Percentiles rank a stretch among this genome's conserved stretches.
Evolutionary conservation across 2,329 filamentous ascomycete genomes (phyloP).

Genomic region (Phaeoacremonium minimum): DNA sequence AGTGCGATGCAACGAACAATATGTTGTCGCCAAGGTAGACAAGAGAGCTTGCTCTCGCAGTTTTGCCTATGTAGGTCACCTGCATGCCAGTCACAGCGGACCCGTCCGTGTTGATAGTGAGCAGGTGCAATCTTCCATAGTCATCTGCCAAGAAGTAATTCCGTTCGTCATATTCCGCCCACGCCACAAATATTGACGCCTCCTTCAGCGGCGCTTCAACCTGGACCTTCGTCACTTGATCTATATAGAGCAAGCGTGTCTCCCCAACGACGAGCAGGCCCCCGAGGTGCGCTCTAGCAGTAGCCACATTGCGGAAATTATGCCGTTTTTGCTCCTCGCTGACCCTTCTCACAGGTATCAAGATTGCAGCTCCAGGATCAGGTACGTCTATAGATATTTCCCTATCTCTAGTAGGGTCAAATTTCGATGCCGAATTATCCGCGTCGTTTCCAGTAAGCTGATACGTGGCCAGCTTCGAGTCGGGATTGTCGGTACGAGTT

Average conservation of each 20-base stretch:
- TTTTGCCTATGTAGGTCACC: slow-evolving; percentile 59
- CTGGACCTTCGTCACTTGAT: slow-evolving; percentile 67
- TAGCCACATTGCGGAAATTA: slow-evolving; percentile 50
- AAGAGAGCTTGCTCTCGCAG: slow-evolving; percentile 71
- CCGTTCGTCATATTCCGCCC: slow-evolving; percentile 78
- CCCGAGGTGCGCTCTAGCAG: slow-evolving; percentile 55
- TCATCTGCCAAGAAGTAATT: slow-evolving; percentile 89
- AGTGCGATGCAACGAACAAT: slow-evolving; percentile 86
- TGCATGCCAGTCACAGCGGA: slow-evolving; percentile 69
- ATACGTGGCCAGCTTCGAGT: slow-evolving; percentile 55
- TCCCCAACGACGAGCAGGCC: slow-evolving; percentile 74
- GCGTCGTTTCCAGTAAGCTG: slow-evolving; percentile 55
- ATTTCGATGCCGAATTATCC: slow-evolving; percentile 46
- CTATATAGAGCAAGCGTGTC: slow-evolving; percentile 79
- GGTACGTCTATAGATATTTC: slow-evolving; percentile 48
- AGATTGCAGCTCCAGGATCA: slow-evolving; percentile 52
- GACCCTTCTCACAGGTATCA: slow-evolving; percentile 57
- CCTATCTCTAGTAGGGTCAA: slow-evolving; percentile 51
- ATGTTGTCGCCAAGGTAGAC: slow-evolving; percentile 71
- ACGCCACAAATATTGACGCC: slow-evolving; percentile 84
- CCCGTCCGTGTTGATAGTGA: slow-evolving; percentile 68
- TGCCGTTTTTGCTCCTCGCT: slow-evolving; percentile 56
- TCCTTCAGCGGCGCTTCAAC: slow-evolving; percentile 64
- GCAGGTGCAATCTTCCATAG: slow-evolving; percentile 79
- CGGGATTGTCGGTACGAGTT: slow-evolving; percentile 43